Evolutionary conservation across 2,329 filamentous ascomycete genomes (phyloP).

Genomic region (Pseudogymnoascus sp.): DNA sequence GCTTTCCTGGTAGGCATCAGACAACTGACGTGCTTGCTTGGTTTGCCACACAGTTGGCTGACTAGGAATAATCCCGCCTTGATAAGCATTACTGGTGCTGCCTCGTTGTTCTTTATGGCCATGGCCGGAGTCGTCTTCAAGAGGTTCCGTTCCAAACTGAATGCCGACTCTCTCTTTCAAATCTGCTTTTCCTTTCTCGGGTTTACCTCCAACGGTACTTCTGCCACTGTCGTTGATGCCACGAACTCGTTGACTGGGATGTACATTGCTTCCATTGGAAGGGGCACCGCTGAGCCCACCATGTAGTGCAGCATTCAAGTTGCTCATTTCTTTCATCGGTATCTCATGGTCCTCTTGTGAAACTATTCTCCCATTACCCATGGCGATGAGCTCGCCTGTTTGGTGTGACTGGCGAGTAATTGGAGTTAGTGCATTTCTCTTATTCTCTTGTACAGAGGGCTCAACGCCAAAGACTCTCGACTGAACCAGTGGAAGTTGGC

Average conservation of each 20-base stretch:
- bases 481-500: not conserved
- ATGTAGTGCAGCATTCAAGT: too few relatives aligned
- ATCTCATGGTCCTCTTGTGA: too few relatives aligned
- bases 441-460: not conserved
- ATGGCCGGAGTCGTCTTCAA: not conserved
- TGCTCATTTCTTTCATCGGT: too few relatives aligned
- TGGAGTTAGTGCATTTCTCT: not conserved
- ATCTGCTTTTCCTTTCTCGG: too few relatives aligned
- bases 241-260: too few relatives aligned
- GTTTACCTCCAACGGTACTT: too few relatives aligned
- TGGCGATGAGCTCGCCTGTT: not conserved
- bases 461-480: not conserved
- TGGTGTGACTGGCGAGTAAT: not conserved
- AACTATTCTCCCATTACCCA: not conserved
- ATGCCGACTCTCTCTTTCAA: not conserved
- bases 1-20: not conserved
- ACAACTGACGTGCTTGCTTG: not conserved
- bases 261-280: too few relatives aligned
- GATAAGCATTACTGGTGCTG: not conserved
- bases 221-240: too few relatives aligned
- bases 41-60: not conserved
- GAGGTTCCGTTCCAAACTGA: not conserved
- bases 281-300: too few relatives aligned
- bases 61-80: not conserved
- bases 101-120: not conserved